phyloP scores from a whole-genome alignment of 2,329 filamentous ascomycete species.

The Verticillium longisporum region DNA sequence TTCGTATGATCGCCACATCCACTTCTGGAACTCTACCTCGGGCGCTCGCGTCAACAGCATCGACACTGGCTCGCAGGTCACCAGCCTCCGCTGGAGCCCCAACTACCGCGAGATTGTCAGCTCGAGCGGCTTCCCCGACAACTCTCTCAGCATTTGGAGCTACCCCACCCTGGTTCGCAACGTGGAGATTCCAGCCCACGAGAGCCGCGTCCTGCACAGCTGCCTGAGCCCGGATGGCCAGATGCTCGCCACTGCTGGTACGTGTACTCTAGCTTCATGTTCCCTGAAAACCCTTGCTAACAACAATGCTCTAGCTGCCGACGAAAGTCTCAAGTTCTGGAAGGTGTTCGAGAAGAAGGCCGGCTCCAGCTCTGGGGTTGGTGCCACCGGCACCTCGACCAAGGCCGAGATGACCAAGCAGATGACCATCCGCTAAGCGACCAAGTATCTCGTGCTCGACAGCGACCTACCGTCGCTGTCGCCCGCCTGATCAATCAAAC shows the following conservation, averaged over 20 bases:
- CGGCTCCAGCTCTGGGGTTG: conserved; percentile 62
- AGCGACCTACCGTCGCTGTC: not conserved
- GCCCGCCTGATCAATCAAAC: not conserved
- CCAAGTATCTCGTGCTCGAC: conserved; percentile 4
- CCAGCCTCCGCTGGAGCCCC: conserved; percentile 91
- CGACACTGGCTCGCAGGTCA: conserved; percentile 96
- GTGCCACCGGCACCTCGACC: conserved; percentile 60
- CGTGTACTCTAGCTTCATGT: no score
- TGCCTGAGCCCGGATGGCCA: conserved; percentile 95
- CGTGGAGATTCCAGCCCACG: conserved; percentile 94
- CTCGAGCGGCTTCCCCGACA: conserved; percentile 97
- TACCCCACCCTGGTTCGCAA: conserved; percentile 96
- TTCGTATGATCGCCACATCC: conserved; percentile 94
- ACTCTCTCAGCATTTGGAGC: conserved; percentile 98
- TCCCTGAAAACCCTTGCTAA: conserved; percentile 16
- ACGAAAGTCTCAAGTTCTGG: conserved; percentile 99
- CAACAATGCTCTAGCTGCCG: conserved; percentile 51
- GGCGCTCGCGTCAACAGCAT: conserved; percentile 98
- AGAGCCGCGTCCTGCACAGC: conserved; percentile 94
- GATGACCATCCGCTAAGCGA: conserved; percentile 77
- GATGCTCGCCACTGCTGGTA: conserved; percentile 80
- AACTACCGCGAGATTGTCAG: conserved; percentile 97
- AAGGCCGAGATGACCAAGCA: conserved; percentile 88
- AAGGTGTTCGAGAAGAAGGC: conserved; percentile 99
- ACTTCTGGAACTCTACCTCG: conserved; percentile 99